Percentiles rank a stretch among this genome's conserved stretches.
These are phyloP conservation scores for Pyrenochaeta sp. DNA, from an alignment of 2,329 filamentous ascomycete species.

Conservation along the genomic window DNA sequence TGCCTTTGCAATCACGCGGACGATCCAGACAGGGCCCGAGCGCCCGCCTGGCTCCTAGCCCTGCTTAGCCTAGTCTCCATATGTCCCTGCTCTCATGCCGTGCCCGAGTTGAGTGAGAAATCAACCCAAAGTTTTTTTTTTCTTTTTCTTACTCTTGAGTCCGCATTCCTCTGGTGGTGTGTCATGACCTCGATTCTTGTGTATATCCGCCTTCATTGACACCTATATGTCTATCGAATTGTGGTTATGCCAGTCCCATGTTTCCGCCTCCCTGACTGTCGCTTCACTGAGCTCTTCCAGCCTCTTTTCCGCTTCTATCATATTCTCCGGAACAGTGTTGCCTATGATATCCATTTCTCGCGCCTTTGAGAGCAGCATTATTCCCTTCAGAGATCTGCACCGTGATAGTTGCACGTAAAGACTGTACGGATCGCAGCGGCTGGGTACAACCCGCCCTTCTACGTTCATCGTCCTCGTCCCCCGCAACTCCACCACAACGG, in stretches of 20 bases:
- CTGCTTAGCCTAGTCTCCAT: no score
- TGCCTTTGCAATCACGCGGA: conserved; percentile 4
- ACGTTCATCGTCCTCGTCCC: conserved; percentile 5
- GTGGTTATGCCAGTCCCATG: conserved; percentile 2
- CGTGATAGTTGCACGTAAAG: conserved; percentile 8
- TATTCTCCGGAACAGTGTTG: conserved; percentile 9
- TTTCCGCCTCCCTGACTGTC: not conserved
- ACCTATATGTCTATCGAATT: no score
- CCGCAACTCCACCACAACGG: conserved; percentile 7
- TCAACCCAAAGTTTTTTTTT: no score
- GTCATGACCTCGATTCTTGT: no score
- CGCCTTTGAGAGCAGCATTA: conserved; percentile 11
- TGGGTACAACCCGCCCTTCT: not conserved
- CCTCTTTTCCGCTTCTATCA: conserved; percentile 6
- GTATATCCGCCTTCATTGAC: no score
- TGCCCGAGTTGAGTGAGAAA: no score
- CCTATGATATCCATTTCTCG: conserved; percentile 8
- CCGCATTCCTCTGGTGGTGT: no score
- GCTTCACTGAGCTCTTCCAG: conserved; percentile 6
- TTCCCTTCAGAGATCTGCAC: conserved; percentile 2
- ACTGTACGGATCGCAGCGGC: conserved; percentile 7
- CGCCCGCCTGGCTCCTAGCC: no score
- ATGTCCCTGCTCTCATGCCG: no score
- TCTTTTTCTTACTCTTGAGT: no score
- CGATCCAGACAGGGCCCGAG: conserved; percentile 1